Conservation (phyloP, 2,329 filamentous ascomycete species). For the Colletotrichum destructivum region DNA sequence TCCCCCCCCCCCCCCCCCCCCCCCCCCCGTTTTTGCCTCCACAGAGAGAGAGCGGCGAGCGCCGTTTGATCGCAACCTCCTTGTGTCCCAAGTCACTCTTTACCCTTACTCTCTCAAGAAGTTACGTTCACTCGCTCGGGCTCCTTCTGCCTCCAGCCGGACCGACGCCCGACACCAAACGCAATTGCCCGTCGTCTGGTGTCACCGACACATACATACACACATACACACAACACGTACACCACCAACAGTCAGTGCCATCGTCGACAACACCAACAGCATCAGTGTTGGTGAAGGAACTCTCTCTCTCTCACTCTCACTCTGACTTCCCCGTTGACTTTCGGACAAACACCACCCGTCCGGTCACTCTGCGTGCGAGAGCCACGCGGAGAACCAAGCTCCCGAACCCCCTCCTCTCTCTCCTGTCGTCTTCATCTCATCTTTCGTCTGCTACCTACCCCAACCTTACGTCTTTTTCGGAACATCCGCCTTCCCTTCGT, state of each 20-base stretch:
- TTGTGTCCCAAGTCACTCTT: not conserved
- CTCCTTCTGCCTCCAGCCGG: constrained; percentile 12
- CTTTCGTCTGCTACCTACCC: not conserved
- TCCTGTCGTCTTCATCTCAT: not conserved
- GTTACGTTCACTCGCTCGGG: not conserved
- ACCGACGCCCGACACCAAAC: constrained; percentile 30
- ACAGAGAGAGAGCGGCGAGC: not conserved
- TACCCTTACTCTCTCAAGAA: not conserved
- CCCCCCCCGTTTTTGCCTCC: too few relatives aligned
- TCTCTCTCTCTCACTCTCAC: not conserved
- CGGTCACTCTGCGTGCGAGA: not conserved
- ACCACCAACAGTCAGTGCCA: not conserved
- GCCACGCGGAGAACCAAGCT: not conserved
- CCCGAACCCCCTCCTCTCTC: not conserved
- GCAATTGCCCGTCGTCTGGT: constrained; percentile 32
- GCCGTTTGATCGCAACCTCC: constrained; percentile 25
- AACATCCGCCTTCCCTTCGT: not conserved
- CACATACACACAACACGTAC: too few relatives aligned
- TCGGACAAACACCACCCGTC: constrained; percentile 37
- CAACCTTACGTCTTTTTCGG: not conserved
- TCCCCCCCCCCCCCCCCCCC: too few relatives aligned
- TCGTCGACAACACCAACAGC: constrained; percentile 18
- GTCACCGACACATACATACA: not conserved
- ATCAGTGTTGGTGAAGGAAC: not conserved
- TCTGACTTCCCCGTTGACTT: not conserved